Conservation (phyloP, 2,329 filamentous ascomycete genomes). For the Botrytis fragariae region DNA sequence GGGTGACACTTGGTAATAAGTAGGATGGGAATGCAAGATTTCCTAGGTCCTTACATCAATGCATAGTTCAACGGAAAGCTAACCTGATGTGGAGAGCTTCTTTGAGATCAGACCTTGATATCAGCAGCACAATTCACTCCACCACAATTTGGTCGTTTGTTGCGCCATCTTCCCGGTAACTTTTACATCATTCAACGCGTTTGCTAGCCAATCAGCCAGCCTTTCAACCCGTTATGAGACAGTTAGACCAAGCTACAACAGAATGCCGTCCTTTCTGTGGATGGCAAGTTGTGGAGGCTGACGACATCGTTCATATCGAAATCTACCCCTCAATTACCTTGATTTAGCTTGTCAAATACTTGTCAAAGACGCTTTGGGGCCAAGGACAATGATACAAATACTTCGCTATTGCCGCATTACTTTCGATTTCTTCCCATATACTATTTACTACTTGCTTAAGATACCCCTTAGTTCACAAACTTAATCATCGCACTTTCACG, state of each 20-base stretch:
- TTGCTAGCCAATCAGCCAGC: background rate
- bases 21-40: background rate
- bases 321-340: constrained; percentile 18
- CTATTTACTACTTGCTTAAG: constrained; percentile 11
- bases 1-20: background rate
- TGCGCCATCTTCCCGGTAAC: background rate
- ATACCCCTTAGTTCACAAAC: constrained; percentile 14
- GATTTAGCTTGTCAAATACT: background rate
- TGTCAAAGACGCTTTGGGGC: background rate
- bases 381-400: constrained; percentile 4
- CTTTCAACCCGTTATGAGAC: background rate
- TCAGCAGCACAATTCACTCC: background rate
- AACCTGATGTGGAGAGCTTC: background rate
- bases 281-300: constrained; percentile 6
- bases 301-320: constrained; percentile 14
- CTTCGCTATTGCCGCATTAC: background rate
- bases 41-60: background rate
- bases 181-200: constrained; percentile 11
- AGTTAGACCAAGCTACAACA: background rate
- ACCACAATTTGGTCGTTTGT: constrained; percentile 7
- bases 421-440: background rate
- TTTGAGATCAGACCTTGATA: background rate
- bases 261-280: background rate
- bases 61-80: background rate
- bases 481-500: constrained; percentile 2